Conservation (phyloP, 192 early-diverging fungal genomes). For the Gigaspora rosea region DNA sequence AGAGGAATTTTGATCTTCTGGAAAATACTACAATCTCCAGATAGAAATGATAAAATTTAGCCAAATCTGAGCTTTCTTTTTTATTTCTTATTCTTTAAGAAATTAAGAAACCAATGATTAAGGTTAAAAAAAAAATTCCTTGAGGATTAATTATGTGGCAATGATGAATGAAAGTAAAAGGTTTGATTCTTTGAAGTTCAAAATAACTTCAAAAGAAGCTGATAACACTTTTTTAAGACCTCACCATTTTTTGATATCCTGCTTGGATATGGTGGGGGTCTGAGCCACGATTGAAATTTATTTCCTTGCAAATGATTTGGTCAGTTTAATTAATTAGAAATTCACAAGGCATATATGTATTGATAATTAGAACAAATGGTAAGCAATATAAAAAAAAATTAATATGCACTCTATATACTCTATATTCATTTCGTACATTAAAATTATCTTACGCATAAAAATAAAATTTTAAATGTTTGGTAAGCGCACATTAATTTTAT, state of each 20-base stretch:
- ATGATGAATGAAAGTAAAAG: not conserved
- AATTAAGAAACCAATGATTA: not conserved
- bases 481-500: too few species aligned
- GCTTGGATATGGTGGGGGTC: too few species aligned
- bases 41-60: not conserved
- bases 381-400: too few species aligned
- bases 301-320: too few species aligned
- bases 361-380: too few species aligned
- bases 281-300: too few species aligned
- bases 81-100: not conserved
- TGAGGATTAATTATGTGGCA: not conserved
- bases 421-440: too few species aligned
- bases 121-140: not conserved
- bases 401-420: too few species aligned
- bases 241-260: not conserved
- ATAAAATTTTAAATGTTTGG: too few species aligned
- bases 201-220: not conserved
- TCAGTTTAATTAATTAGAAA: too few species aligned
- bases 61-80: not conserved
- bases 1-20: not conserved
- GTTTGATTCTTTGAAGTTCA: not conserved
- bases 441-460: too few species aligned
- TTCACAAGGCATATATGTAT: too few species aligned
- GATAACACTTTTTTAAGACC: not conserved
- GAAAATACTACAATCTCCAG: not conserved